Conservation (phyloP, 805 yeast genomes). For the Suhomyces kilbournensis region DNA sequence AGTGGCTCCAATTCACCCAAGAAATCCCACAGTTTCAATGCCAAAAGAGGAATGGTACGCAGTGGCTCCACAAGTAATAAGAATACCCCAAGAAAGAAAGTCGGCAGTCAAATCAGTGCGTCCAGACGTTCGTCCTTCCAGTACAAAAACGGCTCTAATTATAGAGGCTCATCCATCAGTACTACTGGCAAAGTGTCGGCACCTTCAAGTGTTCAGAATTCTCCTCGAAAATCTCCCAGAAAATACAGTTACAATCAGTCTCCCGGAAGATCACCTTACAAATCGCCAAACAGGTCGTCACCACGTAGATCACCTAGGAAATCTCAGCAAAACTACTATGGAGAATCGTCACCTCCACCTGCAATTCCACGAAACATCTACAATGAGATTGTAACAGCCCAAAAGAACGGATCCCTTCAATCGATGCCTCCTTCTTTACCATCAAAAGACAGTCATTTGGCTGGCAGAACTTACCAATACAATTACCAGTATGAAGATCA, state of each 20-base stretch:
- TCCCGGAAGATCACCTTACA: constrained; percentile 17
- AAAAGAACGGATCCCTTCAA: constrained; percentile 20
- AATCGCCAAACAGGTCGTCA: constrained; percentile 17
- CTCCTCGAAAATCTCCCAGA: constrained; percentile 22
- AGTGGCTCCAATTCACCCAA: constrained; percentile 10
- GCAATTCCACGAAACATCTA: constrained; percentile 43
- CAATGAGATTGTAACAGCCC: constrained; percentile 40
- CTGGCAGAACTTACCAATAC: constrained; percentile 4
- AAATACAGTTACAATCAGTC: constrained; percentile 15
- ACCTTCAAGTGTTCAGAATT: constrained; percentile 33
- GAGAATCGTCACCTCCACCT: constrained; percentile 17
- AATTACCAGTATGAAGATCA: constrained; percentile 2
- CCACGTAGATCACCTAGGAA: constrained; percentile 20
- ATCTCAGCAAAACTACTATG: constrained; percentile 14
- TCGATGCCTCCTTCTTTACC: constrained; percentile 42
- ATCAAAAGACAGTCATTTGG: constrained; percentile 30
- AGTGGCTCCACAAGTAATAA: constrained; percentile 19
- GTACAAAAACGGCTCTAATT: constrained; percentile 29
- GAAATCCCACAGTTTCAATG: constrained; percentile 13
- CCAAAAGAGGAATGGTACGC: constrained; percentile 14
- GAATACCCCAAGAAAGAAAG: constrained; percentile 23
- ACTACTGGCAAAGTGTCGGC: constrained; percentile 23
- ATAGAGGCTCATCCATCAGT: constrained; percentile 14
- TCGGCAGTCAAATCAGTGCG: constrained; percentile 32
- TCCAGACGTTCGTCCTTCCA: constrained; percentile 44